A percentile compares a stretch with the other conserved stretches of the same genome.
Conservation (phyloP, 2,329 filamentous ascomycete genomes). For the Cercospora citrullina region DNA sequence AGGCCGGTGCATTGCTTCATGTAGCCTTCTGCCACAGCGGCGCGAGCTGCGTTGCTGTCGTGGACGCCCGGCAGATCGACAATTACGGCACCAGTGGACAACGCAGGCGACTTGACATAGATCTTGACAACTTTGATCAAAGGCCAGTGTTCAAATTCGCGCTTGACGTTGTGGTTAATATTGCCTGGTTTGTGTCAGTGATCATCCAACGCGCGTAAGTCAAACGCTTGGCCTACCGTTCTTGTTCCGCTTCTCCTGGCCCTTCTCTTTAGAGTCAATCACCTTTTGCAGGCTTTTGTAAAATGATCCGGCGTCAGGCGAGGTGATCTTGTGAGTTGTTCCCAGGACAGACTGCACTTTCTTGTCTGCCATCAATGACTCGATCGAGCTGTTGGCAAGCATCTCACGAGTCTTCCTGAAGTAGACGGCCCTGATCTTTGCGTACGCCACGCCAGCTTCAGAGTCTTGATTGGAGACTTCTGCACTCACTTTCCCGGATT, state of each 20-base stretch:
- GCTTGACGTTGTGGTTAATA: constrained; percentile 37
- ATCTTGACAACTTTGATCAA: constrained; percentile 57
- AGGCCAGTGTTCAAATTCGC: constrained; percentile 50
- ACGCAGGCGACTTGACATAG: constrained; percentile 51
- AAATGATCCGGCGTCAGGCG: constrained; percentile 44
- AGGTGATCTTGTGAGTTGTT: constrained; percentile 44
- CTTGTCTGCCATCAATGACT: constrained; percentile 46
- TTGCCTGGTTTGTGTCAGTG: constrained; percentile 57
- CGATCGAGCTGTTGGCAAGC: constrained; percentile 38
- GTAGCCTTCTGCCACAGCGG: constrained; percentile 59
- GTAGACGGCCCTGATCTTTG: constrained; percentile 55
- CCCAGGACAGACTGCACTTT: constrained; percentile 50
- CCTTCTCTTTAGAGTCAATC: not conserved
- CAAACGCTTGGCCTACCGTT: no score
- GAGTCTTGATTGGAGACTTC: constrained; percentile 47
- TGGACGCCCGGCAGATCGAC: constrained; percentile 62
- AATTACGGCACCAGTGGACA: constrained; percentile 57
- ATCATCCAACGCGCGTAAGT: no score
- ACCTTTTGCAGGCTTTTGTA: constrained; percentile 47
- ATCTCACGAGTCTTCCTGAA: constrained; percentile 47
- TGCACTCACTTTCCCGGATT: constrained; percentile 41
- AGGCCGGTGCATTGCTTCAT: constrained; percentile 61
- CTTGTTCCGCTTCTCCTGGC: not conserved
- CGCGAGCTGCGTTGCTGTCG: constrained; percentile 61
- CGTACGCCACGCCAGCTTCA: constrained; percentile 52